Base-by-base conservation (phyloP, 2,329 filamentous ascomycete genomes). In the Pseudogymnoascus sp. region DNA sequence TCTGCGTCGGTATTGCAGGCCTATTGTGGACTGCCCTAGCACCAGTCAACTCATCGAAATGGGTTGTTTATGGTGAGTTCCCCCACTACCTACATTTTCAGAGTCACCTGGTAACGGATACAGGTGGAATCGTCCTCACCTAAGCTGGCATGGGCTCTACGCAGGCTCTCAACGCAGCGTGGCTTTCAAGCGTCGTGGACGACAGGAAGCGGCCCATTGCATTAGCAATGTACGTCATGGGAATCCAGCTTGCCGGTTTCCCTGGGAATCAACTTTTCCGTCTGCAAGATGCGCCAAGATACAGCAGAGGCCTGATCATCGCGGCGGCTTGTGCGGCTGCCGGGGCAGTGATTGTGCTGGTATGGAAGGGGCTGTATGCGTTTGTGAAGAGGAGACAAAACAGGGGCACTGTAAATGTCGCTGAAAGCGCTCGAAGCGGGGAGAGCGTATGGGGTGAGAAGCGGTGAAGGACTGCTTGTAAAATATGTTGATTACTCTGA, bases 191-290 rank as follows among this genome's bases (percentile, higher is more conserved):
- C 19, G 46, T 63, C 7, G 61, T 59, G 1, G 61, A 63, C 10
- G 61, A 63, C 33, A 50, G 61, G 5, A 63, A 63, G 23, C 50
- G 61, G 29, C 42, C 61, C 3, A 59, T 63, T 60, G 61, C 61
- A 3, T 29, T 63, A 13, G 61, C 61, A 21, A 63, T 63, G 61
- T 62, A 59, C 15, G 61, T 63, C 4, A 63, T 63, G 61, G 61
- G 44, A 2, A 59, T 63, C 46, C 61, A 63, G 21, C 29, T 63
- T 23, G 61, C 61, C 5, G 56, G 56, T 26, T 63, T 63, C 44
- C 61, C 61, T 26, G 61, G 46, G 10, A 63, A 56, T 60, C 61
- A 63, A 5, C 46, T 63, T n/a, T 59, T 63, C 46, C 61, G 61
- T 9, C 26, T 35, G 17, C 61, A 63, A 35, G 46, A 63, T 40